Evolutionary conservation across 2,329 filamentous ascomycete species (phyloP), one percentile per base, ranked within the genome.

Genomic region (Exophiala sp.): DNA sequence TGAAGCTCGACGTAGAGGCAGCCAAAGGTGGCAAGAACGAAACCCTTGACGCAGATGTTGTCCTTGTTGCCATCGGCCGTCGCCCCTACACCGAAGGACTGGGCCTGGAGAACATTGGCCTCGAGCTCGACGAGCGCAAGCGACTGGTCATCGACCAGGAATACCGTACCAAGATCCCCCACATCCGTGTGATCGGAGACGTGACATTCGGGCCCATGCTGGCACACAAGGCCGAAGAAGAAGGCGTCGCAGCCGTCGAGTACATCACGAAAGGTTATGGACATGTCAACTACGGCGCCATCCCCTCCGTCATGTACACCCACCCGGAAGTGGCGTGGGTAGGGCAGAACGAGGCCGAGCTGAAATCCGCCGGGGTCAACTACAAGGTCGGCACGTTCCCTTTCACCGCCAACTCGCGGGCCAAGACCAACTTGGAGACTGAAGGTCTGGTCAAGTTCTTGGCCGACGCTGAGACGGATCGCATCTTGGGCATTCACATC

Each of bases 261-360:
- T 97, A 89, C 78, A 93, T 98, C 73, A 91, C 88, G 76, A 97
- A 97, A 79, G 89, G 89, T 60, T 86, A 94, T 72, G 93, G 93
- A 52, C 93, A 98, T 72, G 93, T 98, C 73, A 98, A 98, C 84
- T 98, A 98, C 75, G 88, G 82, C 65, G 88, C 86, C 70, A 98
- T 98, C 67, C 93, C 93, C 59, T 93, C 88, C 27, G 93, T 98
- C 74, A 98, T 98, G 93, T 98, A 98, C 81, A 97, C 93, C 9
- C 85, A 96, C 75, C 93, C 93, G 27, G 93, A 98, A 72, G 93
- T 97, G 59, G 89, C 93, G 29, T 98, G 93, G 93, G 93, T 98
- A 40, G 93, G 93, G 52, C 90, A 96, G 77, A 96, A 84, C 70
- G 93, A 98, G 77, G 86, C 91, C 68, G 93, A 98, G 62, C 78